These are phyloP conservation scores for Sphagnum fallax DNA, from an alignment of 228 moss, liverwort and hornwort genomes.

Conservation along the genomic window DNA sequence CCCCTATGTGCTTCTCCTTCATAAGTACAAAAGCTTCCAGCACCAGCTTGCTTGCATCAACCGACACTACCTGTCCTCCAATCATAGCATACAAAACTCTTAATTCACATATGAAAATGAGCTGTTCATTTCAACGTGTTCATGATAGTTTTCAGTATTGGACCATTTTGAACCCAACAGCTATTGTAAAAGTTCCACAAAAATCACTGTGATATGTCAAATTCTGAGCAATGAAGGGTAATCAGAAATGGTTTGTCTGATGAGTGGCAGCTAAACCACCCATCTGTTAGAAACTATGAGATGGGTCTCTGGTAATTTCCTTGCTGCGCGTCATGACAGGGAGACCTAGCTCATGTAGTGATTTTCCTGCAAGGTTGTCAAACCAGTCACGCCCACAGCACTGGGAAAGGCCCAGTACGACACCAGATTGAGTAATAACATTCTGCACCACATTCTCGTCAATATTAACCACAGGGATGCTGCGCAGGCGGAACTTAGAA, in stretches of 20 bases:
- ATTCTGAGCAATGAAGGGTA: too few relatives aligned
- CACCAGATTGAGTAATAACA: slow-evolving; percentile 85
- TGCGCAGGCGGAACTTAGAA: slow-evolving; percentile 77
- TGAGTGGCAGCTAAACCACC: too few relatives aligned
- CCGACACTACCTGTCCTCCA: slow-evolving; percentile 59
- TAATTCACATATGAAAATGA: neutral
- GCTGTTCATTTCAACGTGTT: neutral
- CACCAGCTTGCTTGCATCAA: slow-evolving; percentile 67
- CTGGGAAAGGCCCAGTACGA: slow-evolving; percentile 67
- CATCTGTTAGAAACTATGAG: too few relatives aligned
- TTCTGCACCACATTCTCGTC: slow-evolving; percentile 70
- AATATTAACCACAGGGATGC: slow-evolving; percentile 73
- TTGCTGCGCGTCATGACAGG: slow-evolving; percentile 66
- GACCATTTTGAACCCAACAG: too few relatives aligned
- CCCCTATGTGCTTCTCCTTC: slow-evolving; percentile 83
- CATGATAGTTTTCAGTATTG: neutral
- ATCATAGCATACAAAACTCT: neutral
- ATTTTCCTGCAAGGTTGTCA: slow-evolving; percentile 58
- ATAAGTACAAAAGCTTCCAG: slow-evolving; percentile 90
- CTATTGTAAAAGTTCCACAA: too few relatives aligned
- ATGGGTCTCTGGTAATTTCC: slow-evolving; percentile 21
- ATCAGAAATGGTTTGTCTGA: too few relatives aligned
- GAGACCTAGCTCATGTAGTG: slow-evolving; percentile 60
- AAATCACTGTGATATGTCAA: too few relatives aligned
- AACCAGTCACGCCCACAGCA: slow-evolving; percentile 94